phyloP scores from a whole-genome alignment of 805 yeast species.

The Kockiozyma suomiensis region DNA sequence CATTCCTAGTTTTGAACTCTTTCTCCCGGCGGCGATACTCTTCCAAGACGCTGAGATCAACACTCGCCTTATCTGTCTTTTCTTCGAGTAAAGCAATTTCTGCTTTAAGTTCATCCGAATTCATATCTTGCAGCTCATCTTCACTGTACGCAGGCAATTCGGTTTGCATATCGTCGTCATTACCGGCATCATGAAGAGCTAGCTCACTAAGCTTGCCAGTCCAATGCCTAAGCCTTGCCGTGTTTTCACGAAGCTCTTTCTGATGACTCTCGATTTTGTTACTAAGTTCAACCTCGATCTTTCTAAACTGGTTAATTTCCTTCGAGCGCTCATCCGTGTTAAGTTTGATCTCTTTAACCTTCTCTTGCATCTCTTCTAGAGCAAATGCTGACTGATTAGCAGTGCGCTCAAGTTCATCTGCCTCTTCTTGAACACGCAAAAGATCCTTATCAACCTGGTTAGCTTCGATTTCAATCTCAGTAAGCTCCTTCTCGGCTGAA shows the following conservation, averaged over 20 bases:
- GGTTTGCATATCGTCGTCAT: constrained; percentile 13
- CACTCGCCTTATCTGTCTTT: constrained; percentile 57
- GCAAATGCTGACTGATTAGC: constrained; percentile 30
- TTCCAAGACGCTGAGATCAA: constrained; percentile 71
- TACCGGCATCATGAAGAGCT: constrained; percentile 56
- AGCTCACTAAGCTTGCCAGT: constrained; percentile 43
- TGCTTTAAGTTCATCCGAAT: constrained; percentile 52
- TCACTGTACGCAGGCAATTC: constrained; percentile 51
- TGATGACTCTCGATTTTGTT: constrained; percentile 64
- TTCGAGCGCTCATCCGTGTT: constrained; percentile 47
- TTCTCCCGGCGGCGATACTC: constrained; percentile 70
- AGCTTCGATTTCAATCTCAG: constrained; percentile 43
- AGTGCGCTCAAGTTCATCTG: constrained; percentile 35
- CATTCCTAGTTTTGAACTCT: constrained; percentile 66
- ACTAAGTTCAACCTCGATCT: constrained; percentile 66
- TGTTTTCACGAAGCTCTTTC: constrained; percentile 47
- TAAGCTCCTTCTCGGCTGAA: constrained; percentile 54
- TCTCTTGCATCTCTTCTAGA: constrained; percentile 37
- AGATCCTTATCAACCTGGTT: constrained; percentile 42
- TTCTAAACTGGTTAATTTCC: constrained; percentile 58
- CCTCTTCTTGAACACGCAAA: constrained; percentile 46
- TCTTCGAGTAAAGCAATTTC: constrained; percentile 60
- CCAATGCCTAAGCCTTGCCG: constrained; percentile 43
- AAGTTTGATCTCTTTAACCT: constrained; percentile 44
- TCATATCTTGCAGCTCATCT: constrained; percentile 54